phyloP scores from a whole-genome alignment of 805 yeast genomes.

The Torulaspora gathmanii region DNA sequence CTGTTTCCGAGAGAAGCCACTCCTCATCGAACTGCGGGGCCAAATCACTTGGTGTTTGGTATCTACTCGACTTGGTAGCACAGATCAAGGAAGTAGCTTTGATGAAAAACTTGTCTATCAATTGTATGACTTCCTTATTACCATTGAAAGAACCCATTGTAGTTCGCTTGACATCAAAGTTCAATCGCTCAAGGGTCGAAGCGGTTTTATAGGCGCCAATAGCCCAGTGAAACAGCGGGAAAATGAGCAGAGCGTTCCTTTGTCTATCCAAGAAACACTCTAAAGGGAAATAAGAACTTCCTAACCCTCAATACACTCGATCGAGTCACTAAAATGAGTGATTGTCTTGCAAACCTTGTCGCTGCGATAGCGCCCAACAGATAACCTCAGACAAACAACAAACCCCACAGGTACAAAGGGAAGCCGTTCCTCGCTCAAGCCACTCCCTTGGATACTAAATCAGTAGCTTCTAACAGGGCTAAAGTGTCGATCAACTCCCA shows the following conservation, averaged over 20 bases:
- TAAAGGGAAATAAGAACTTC: not conserved
- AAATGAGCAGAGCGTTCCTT: not conserved
- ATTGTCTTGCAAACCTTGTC: not conserved
- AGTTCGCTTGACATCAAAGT: not conserved
- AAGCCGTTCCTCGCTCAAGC: not conserved
- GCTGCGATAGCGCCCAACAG: not conserved
- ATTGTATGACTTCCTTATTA: constrained; percentile 31
- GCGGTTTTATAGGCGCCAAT: not conserved
- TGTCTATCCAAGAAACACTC: not conserved
- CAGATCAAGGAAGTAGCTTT: constrained; percentile 57
- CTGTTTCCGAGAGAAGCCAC: constrained; percentile 13
- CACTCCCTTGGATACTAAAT: not conserved
- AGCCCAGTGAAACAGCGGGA: not conserved
- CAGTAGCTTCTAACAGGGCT: not conserved
- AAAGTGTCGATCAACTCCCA: not conserved
- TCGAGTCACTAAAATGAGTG: not conserved
- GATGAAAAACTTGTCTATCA: constrained; percentile 57
- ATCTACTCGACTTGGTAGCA: constrained; percentile 40
- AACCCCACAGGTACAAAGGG: not conserved
- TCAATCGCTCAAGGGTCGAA: not conserved
- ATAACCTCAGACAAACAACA: not conserved
- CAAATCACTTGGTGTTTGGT: constrained; percentile 17
- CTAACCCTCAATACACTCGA: not conserved
- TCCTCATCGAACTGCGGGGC: constrained; percentile 17
- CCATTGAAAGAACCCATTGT: constrained; percentile 6